Evolutionary conservation across 179 eudicot genomes (phyloP).

Genomic region (Beta lomatogona): DNA sequence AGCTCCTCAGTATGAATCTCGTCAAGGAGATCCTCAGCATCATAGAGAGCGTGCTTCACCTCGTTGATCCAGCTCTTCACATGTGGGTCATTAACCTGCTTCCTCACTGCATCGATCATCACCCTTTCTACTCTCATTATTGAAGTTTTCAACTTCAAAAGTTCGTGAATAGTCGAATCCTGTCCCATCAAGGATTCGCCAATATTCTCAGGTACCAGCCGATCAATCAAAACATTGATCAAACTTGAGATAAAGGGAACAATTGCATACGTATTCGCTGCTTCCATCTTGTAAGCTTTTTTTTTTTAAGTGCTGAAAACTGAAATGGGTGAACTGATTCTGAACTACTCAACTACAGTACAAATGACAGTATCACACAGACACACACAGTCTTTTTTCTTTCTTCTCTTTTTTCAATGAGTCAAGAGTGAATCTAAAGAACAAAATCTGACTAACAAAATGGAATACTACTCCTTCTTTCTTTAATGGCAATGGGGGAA

Average conservation of each 20-base stretch:
- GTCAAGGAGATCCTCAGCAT: constrained; percentile 27
- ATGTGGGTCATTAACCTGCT: not conserved
- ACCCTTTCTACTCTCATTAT: not conserved
- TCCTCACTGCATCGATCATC: constrained; percentile 18
- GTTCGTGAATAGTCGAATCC: not conserved
- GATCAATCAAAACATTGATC: not conserved
- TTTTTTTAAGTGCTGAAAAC: too few relatives aligned
- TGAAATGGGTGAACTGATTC: too few relatives aligned
- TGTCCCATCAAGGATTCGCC: not conserved
- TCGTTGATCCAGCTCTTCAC: constrained; percentile 24
- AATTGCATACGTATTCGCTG: not conserved
- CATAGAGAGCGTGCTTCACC: constrained; percentile 13
- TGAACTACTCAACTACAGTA: too few relatives aligned
- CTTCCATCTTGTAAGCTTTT: not conserved
- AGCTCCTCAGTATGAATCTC: constrained; percentile 11
- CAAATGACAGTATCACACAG: too few relatives aligned
- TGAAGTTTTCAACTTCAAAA: not conserved
- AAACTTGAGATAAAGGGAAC: constrained; percentile 4
- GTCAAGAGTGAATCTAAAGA: too few relatives aligned
- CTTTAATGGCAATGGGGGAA: too few relatives aligned
- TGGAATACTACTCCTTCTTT: too few relatives aligned
- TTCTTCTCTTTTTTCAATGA: too few relatives aligned
- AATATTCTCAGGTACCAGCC: not conserved
- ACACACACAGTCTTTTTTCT: too few relatives aligned
- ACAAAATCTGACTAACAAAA: too few relatives aligned